Percentiles rank a stretch among this genome's conserved stretches.
phyloP scores from a whole-genome alignment of 768 basidiomycete species.

The Calvatia gigantea region DNA sequence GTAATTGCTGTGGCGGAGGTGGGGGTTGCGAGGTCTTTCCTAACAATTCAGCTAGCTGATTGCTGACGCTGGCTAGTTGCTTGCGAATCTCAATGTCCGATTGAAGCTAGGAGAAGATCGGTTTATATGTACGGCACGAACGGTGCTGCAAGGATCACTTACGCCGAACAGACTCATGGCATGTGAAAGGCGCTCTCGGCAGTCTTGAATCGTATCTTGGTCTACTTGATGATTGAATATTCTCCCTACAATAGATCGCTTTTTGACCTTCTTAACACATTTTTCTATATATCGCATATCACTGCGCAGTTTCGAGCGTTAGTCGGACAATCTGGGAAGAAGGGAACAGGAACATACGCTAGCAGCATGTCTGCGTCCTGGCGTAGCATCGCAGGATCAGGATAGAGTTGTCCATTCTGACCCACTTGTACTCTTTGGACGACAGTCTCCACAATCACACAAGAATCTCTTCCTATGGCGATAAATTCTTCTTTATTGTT shows the following conservation, averaged over 20 bases:
- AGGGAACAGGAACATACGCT: not conserved
- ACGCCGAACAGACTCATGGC: slow-evolving; percentile 3
- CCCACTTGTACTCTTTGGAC: not conserved
- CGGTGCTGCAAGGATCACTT: not conserved
- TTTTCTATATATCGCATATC: not conserved
- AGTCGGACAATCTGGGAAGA: not conserved
- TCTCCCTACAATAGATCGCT: not conserved
- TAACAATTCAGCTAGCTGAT: not conserved
- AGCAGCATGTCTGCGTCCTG: not conserved
- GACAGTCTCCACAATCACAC: not conserved
- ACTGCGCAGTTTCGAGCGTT: not conserved
- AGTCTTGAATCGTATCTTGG: not conserved
- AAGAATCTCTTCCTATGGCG: slow-evolving; percentile 2
- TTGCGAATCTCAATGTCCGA: slow-evolving; percentile 5
- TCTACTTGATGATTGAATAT: not conserved
- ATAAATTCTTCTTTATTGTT: slow-evolving; percentile 1
- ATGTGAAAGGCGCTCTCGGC: not conserved
- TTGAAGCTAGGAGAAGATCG: not conserved
- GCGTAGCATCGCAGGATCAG: not conserved
- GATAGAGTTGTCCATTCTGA: not conserved
- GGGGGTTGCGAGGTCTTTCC: not conserved
- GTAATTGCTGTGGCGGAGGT: not conserved
- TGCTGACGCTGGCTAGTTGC: not conserved
- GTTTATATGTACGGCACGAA: not conserved
- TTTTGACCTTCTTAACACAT: not conserved